phyloP scores from a whole-genome alignment of 2,329 filamentous ascomycete genomes.

The Magnaporthales sp. region DNA sequence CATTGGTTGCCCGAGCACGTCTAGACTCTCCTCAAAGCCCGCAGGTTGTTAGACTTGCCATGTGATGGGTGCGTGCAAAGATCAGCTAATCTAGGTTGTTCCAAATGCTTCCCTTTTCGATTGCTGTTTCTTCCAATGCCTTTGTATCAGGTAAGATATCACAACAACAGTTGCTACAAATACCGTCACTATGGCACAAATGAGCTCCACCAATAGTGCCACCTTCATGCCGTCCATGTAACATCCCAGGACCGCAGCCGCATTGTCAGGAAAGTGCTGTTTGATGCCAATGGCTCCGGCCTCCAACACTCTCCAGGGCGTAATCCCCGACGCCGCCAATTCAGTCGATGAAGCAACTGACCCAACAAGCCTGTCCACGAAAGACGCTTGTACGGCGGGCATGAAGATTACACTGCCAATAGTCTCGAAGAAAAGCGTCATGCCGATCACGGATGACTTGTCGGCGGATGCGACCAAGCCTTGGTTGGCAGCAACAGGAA shows the following conservation, averaged over 20 bases:
- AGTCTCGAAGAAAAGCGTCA: slow-evolving; percentile 4
- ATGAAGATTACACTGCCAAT: slow-evolving; percentile 2
- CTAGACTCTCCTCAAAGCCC: too few relatives aligned
- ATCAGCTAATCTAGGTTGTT: neutral
- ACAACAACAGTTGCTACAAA: neutral
- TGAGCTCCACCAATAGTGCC: neutral
- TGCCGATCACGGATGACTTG: slow-evolving; percentile 1
- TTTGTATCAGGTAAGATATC: neutral
- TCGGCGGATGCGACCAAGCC: neutral
- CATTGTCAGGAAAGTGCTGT: neutral
- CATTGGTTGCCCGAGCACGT: too few relatives aligned
- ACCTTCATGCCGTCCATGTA: slow-evolving; percentile 2
- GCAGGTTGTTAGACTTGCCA: neutral
- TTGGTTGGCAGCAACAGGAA: slow-evolving; percentile 1
- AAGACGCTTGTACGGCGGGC: slow-evolving; percentile 1
- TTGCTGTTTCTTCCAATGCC: neutral
- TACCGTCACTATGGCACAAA: neutral
- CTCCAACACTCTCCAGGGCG: neutral
- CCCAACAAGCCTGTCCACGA: neutral
- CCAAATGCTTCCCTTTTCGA: neutral
- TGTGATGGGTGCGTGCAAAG: neutral
- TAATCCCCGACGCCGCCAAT: neutral
- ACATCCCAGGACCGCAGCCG: neutral
- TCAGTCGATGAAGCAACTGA: neutral
- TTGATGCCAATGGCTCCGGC: neutral